Base-by-base conservation (phyloP, 306 rosid genomes). In the Rosa chinensis region DNA sequence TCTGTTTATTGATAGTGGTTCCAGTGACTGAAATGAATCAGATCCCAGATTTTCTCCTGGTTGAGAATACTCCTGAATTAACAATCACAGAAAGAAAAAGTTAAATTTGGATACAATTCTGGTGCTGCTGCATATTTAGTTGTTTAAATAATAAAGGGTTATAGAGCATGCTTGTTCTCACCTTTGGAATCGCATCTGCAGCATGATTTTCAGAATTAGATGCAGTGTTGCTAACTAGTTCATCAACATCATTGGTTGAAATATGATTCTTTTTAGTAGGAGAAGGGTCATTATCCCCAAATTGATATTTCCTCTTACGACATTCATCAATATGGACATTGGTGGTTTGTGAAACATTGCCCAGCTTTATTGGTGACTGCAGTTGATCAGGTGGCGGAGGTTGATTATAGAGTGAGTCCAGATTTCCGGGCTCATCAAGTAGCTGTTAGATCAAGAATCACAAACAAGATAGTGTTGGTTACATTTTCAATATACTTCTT, bases 161-260 rank as follows among this genome's bases (percentile, higher is more conserved):
- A 80, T 17, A 37, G 70, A 69, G 37, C n/a, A 80, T 68, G 44
- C 66, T 82, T 66, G 70, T 69, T 67, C 92, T 86, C 74, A 92
- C 94, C 81, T 59, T 73, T 21, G 62, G 52, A 78, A 20, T 70
- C 4, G 4, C 1, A 49, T 21, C 3, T n/a, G 70, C 6, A 53
- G 3, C 2, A 45, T 3, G 48, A 74, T 37, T 64, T 42, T 66
- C 75, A 50, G 2, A 17, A 25, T 6, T 20, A 79, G 37, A 2
- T 0, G 10, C 0, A 5, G 8, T 2, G 37, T 35, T 28, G 2
- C 70, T 53, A 56, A 2, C 47, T 35, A 59, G 37, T 2, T 32
- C 50, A 25, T 25, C 63, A 2, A 32, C 3, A 32, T 32, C 37
- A 32, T 1, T 32, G 3, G 37, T 32, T 32, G 37, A 32, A 32